Evolutionary conservation across 2,329 filamentous ascomycete genomes (phyloP).

Genomic region (Calonectria henricotiae): DNA sequence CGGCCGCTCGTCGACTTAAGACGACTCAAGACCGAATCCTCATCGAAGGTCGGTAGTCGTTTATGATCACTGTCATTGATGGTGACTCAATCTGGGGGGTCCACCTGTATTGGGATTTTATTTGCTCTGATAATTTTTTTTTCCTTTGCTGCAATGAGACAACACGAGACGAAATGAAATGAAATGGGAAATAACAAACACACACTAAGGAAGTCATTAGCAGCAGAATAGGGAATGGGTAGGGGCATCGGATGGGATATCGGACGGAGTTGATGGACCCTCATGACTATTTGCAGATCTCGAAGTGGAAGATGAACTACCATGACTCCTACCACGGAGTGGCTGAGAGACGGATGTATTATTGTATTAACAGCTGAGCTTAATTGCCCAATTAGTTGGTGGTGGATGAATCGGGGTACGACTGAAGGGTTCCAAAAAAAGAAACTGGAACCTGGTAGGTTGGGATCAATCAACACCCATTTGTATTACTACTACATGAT

Average conservation of each 20-base stretch:
- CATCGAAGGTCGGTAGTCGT: slow-evolving; percentile 45
- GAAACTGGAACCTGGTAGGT: neutral
- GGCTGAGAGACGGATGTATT: slow-evolving; percentile 50
- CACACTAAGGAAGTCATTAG: slow-evolving; percentile 22
- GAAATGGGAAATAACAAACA: slow-evolving; percentile 44
- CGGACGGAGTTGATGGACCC: slow-evolving; percentile 49
- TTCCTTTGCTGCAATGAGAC: slow-evolving; percentile 48
- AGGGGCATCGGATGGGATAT: slow-evolving; percentile 35
- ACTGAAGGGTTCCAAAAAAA: slow-evolving; percentile 11
- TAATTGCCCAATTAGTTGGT: slow-evolving; percentile 20
- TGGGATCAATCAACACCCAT: slow-evolving; percentile 29
- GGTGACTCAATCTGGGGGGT: slow-evolving; percentile 43
- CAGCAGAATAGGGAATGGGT: slow-evolving; percentile 27
- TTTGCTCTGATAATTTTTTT: slow-evolving; percentile 35
- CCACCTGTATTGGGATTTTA: slow-evolving; percentile 47
- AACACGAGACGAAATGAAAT: slow-evolving; percentile 53
- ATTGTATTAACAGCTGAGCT: slow-evolving; percentile 53
- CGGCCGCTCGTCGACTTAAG: slow-evolving; percentile 69
- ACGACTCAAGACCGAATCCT: slow-evolving; percentile 57
- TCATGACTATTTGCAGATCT: slow-evolving; percentile 52
- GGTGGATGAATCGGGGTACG: slow-evolving; percentile 28
- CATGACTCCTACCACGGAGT: slow-evolving; percentile 36
- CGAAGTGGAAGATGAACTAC: slow-evolving; percentile 45
- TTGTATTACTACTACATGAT: slow-evolving; percentile 18
- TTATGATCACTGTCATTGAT: slow-evolving; percentile 54